Evolutionary conservation across 768 basidiomycete species (phyloP), one percentile per base, ranked within the genome.

Genomic region (Naganishia antarctica): DNA sequence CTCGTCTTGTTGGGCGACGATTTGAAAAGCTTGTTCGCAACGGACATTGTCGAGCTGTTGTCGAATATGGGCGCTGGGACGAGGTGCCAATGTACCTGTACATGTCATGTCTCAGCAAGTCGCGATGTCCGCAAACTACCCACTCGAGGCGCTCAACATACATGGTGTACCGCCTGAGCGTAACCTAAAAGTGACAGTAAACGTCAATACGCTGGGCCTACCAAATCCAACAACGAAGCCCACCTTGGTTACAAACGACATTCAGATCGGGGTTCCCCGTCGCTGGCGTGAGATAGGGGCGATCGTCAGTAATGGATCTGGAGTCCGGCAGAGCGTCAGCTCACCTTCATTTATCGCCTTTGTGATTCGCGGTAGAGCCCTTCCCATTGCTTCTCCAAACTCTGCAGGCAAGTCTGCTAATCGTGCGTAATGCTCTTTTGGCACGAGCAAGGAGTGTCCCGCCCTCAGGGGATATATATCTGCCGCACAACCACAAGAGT

Each of bases 241-340:
- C 57, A 58, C 66, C 67, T 60, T 68, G 67, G 47, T 68, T 68
- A 37, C 67, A 68, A 25, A 68, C 67, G 37, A 68, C 64, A 31
- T 68, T 68, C 26, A 68, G 53, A 40, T 66, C 67, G 4, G 46
- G 46, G 40, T 66, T 65, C 16, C 65, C 57, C 32, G 61, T 68
- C 29, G 63, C 67, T 67, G 37, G 23, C 37, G 8, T 7, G 23
- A 11, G 40, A 59, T 26, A 59, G 25, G 40, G n/a, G n/a, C n/a
- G n/a, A n/a, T 31, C 23, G 37, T 43, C 28, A 59, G 37, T n/a
- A 37, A 15, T 9, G 3, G 16, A 1, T 16, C 48, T 16, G 29
- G 6, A 6, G n/a, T 31, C 15, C 15, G 2, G 9, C 16, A 5
- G 25, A 23, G 31, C 31, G 9, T 21, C 5, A 9, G 25, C 63